These are phyloP conservation scores for Aspergillus intermedius DNA, from an alignment of 2,329 filamentous ascomycete genomes.

Conservation along the genomic window DNA sequence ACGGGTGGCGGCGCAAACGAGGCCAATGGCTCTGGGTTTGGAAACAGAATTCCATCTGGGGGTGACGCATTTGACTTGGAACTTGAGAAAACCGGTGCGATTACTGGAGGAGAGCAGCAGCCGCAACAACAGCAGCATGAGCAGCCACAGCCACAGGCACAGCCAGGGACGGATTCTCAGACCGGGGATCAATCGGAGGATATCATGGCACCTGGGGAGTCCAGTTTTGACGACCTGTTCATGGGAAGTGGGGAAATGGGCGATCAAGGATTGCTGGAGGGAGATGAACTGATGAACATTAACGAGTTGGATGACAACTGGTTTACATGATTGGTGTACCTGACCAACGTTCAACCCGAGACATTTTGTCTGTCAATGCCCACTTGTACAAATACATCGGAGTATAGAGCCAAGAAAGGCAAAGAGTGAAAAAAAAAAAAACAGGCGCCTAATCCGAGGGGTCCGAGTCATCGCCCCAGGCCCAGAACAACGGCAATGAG, in stretches of 20 bases:
- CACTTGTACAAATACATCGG: no score
- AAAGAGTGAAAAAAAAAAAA: no score
- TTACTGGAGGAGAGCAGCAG: neutral
- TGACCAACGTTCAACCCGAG: no score
- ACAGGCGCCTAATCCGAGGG: no score
- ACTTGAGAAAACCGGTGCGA: conserved; percentile 21
- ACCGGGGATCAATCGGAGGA: conserved; percentile 23
- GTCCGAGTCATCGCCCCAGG: no score
- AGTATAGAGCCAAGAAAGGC: no score
- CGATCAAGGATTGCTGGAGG: conserved; percentile 30
- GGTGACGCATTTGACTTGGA: conserved; percentile 35
- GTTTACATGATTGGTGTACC: conserved; percentile 22
- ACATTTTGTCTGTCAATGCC: neutral
- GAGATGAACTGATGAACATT: conserved; percentile 32
- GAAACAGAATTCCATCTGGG: conserved; percentile 25
- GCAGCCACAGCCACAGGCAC: conserved; percentile 8
- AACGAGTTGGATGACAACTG: conserved; percentile 37
- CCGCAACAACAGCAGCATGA: neutral
- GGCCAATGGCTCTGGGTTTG: conserved; percentile 15
- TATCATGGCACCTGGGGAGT: conserved; percentile 35
- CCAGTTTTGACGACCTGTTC: conserved; percentile 42
- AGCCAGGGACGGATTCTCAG: conserved; percentile 9
- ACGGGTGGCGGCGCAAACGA: conserved; percentile 11
- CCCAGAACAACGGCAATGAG: no score
- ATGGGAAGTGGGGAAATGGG: conserved; percentile 34